These are phyloP conservation scores for Cyclotella atomus DNA, from an alignment of 108 stramenopile species.

Conservation along the genomic window DNA sequence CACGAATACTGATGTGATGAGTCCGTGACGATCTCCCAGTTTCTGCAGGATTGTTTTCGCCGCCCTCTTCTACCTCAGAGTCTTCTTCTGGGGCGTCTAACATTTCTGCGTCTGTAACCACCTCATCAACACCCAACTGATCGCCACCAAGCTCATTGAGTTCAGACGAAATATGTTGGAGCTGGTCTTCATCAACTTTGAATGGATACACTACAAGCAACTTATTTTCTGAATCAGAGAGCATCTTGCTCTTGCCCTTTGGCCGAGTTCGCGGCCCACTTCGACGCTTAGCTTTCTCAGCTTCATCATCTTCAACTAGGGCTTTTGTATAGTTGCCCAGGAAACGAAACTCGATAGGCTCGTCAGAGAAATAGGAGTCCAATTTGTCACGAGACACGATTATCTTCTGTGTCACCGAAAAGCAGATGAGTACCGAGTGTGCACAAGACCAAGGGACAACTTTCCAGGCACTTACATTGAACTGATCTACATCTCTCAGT, in stretches of 20 bases:
- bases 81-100: slow-evolving; percentile 1
- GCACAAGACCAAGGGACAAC: neutral
- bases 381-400: no score
- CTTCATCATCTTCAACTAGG: slow-evolving; percentile 27
- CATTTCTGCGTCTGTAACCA: neutral
- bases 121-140: slow-evolving; percentile 8
- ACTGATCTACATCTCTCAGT: slow-evolving; percentile 47
- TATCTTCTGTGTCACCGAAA: neutral
- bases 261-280: slow-evolving; percentile 23
- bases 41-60: neutral
- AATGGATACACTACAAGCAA: slow-evolving; percentile 79
- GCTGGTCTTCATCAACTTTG: slow-evolving; percentile 43
- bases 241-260: slow-evolving; percentile 17
- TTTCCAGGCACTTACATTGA: slow-evolving; percentile 16
- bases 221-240: slow-evolving; percentile 38
- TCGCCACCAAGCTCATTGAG: slow-evolving; percentile 35
- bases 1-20: slow-evolving; percentile 66
- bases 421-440: neutral
- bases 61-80: slow-evolving; percentile 3
- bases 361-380: neutral
- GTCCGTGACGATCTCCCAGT: slow-evolving; percentile 29
- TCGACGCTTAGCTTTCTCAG: slow-evolving; percentile 28
- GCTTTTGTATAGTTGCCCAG: slow-evolving; percentile 34
- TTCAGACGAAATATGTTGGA: slow-evolving; percentile 49
- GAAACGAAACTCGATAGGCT: neutral